phyloP scores from a whole-genome alignment of 2,329 filamentous ascomycete species.

The Knoxdaviesia capensis region DNA sequence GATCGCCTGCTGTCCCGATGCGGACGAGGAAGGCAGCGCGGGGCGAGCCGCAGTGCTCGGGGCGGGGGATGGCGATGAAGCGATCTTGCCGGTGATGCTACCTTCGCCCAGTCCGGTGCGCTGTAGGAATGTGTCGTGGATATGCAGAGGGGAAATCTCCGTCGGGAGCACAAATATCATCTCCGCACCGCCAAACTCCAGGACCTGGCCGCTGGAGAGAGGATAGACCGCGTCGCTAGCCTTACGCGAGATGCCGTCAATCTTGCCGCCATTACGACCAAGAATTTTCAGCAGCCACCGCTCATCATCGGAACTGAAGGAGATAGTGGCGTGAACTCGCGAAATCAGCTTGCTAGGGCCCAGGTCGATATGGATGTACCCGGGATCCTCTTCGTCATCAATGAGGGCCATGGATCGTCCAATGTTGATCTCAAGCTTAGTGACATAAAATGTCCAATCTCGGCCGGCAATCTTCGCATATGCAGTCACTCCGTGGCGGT shows the following conservation, averaged over 20 bases:
- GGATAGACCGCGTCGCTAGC: no score
- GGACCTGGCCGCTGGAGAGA: conserved; percentile 70
- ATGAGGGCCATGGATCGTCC: conserved; percentile 29
- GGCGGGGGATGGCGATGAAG: conserved; percentile 4
- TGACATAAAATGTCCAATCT: conserved; percentile 73
- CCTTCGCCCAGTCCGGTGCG: conserved; percentile 35
- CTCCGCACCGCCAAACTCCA: conserved; percentile 81
- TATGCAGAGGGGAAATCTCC: conserved; percentile 42
- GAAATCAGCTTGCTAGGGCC: conserved; percentile 70
- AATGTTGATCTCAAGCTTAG: conserved; percentile 54
- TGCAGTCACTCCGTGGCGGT: conserved; percentile 44
- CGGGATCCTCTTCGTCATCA: conserved; percentile 23
- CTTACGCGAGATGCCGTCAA: conserved; percentile 50
- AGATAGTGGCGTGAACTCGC: conserved; percentile 54
- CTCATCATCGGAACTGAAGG: conserved; percentile 45
- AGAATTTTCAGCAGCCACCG: conserved; percentile 75
- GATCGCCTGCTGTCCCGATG: conserved; percentile 22
- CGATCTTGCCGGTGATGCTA: background rate
- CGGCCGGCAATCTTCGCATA: conserved; percentile 68
- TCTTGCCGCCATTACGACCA: conserved; percentile 75
- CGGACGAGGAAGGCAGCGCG: conserved; percentile 3
- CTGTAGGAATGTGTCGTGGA: conserved; percentile 49
- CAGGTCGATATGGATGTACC: conserved; percentile 66
- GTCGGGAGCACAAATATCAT: conserved; percentile 97
- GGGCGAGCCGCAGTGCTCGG: conserved; percentile 1